Percentiles rank a stretch among this genome's conserved stretches.
Conservation (phyloP, 495 filamentous ascomycete genomes). For the Penicillium alfredii region DNA sequence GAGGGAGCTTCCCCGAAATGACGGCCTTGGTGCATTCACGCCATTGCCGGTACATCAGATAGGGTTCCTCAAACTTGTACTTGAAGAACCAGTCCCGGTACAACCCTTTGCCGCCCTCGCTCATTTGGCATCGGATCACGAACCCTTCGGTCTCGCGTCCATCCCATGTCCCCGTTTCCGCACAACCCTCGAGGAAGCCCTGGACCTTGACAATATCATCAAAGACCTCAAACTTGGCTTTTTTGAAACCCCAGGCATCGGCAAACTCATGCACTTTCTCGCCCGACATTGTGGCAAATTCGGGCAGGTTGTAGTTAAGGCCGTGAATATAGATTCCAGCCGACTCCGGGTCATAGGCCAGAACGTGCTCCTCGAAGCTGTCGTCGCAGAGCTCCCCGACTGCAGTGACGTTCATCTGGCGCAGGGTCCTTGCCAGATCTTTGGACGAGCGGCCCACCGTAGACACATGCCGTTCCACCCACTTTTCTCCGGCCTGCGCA, state of each 20-base stretch:
- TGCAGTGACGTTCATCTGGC: constrained; percentile 78
- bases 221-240: constrained; percentile 72
- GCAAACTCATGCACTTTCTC: constrained; percentile 80
- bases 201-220: constrained; percentile 68
- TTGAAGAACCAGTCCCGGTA: constrained; percentile 98
- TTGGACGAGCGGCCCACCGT: constrained; percentile 66
- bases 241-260: constrained; percentile 89
- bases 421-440: constrained; percentile 69
- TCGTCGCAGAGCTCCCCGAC: constrained; percentile 98
- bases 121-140: constrained; percentile 82
- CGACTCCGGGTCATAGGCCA: constrained; percentile 77
- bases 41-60: constrained; percentile 98
- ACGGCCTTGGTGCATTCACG: constrained; percentile 91
- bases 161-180: constrained; percentile 78
- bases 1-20: constrained; percentile 67
- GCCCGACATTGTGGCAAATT: constrained; percentile 79
- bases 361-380: constrained; percentile 91
- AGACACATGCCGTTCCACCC: constrained; percentile 74
- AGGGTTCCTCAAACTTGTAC: constrained; percentile 98
- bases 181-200: constrained; percentile 72
- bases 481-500: constrained; percentile 75
- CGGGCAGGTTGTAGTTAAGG: constrained; percentile 87
- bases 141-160: constrained; percentile 95
- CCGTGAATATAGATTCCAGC: constrained; percentile 93
- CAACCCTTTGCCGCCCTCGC: constrained; percentile 34